A percentile compares a stretch with the other conserved stretches of the same genome.
Evolutionary conservation across 116 monocot species (phyloP).

Genomic region (Papilionanthe hybrid): DNA sequence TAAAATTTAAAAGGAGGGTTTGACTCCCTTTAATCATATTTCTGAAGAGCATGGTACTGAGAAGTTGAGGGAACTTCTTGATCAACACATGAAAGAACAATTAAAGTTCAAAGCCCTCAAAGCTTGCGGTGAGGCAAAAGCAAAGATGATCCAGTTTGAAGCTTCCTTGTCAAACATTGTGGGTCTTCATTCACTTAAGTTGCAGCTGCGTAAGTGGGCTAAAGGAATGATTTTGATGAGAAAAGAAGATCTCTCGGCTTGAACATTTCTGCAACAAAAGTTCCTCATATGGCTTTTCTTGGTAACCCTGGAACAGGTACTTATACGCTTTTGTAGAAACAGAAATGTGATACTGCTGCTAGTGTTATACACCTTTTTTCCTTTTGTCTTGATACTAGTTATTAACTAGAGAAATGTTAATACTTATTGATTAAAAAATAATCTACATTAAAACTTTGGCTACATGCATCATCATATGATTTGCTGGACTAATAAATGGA

Average conservation of each 20-base stretch:
- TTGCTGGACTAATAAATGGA: no score
- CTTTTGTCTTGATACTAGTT: not conserved
- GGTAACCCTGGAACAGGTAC: slow-evolving; percentile 96
- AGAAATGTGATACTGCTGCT: not conserved
- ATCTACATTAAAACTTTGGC: not conserved
- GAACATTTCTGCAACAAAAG: slow-evolving; percentile 53
- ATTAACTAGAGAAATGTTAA: not conserved
- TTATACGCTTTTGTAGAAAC: not conserved
- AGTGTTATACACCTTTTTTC: not conserved
- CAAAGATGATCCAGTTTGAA: slow-evolving; percentile 75
- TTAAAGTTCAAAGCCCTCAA: slow-evolving; percentile 53
- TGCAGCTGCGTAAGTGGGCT: slow-evolving; percentile 76
- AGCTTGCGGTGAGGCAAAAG: slow-evolving; percentile 48
- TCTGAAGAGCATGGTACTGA: slow-evolving; percentile 26
- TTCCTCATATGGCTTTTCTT: slow-evolving; percentile 96
- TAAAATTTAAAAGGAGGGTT: slow-evolving; percentile 48
- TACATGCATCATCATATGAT: not conserved
- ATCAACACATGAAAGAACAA: slow-evolving; percentile 56
- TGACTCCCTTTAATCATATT: slow-evolving; percentile 73
- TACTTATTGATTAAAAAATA: not conserved
- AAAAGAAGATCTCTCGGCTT: slow-evolving; percentile 72
- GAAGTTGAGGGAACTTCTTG: slow-evolving; percentile 54
- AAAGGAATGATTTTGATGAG: slow-evolving; percentile 95
- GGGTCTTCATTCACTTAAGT: slow-evolving; percentile 67
- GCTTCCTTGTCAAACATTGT: slow-evolving; percentile 58